Conservation (phyloP, 2,329 filamentous ascomycete genomes). For the Pochonia chlamydosporia region DNA sequence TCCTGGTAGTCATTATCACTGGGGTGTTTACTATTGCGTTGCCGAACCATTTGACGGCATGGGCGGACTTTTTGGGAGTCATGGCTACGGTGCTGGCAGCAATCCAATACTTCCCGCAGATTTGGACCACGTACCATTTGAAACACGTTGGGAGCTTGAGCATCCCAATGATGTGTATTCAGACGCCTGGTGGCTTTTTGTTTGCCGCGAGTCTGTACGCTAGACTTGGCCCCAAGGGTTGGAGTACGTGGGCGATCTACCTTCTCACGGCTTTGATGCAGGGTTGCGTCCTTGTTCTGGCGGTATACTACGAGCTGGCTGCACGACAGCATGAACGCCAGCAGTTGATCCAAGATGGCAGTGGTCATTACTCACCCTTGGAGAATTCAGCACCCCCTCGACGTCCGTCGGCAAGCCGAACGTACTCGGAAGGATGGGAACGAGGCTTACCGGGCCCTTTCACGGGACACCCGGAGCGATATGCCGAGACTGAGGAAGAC, state of each 20-base stretch:
- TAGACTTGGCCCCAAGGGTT: conserved; percentile 73
- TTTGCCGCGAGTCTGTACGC: conserved; percentile 81
- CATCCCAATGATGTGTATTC: conserved; percentile 97
- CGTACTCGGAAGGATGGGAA: conserved; percentile 45
- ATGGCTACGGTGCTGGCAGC: conserved; percentile 72
- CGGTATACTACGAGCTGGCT: conserved; percentile 65
- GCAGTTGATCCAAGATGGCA: conserved; percentile 16
- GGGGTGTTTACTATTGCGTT: conserved; percentile 59
- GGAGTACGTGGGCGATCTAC: conserved; percentile 95
- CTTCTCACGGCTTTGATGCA: conserved; percentile 82
- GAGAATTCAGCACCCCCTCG: conserved; percentile 20
- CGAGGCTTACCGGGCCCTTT: conserved; percentile 45
- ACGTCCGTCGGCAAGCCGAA: conserved; percentile 34
- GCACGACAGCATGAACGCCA: conserved; percentile 26
- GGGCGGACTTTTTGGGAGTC: conserved; percentile 82
- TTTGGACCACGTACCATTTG: conserved; percentile 81
- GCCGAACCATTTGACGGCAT: conserved; percentile 61
- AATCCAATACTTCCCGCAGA: conserved; percentile 92
- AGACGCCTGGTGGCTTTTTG: conserved; percentile 86
- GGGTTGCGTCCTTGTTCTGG: conserved; percentile 73
- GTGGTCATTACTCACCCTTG: conserved; percentile 21
- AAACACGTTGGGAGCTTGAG: conserved; percentile 87
- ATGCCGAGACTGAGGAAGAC: conserved; percentile 46
- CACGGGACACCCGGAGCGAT: conserved; percentile 45
- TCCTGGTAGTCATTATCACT: conserved; percentile 64